Evolutionary conservation across 73 alveolate species (phyloP), one percentile per base, ranked within the genome.

Genomic region (Paramecium biaurelia): DNA sequence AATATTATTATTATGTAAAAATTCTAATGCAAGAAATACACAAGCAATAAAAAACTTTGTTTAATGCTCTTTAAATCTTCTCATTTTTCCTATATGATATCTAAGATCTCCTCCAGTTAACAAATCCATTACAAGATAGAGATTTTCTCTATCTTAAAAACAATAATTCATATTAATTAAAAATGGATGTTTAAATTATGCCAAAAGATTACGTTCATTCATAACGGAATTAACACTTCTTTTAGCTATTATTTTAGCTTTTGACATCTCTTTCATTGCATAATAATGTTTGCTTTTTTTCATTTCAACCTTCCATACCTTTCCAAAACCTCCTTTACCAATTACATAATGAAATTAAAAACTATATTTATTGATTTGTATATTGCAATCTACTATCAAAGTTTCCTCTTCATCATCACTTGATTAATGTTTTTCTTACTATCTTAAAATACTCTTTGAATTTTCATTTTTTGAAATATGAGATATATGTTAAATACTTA

Each of bases 31-130:
- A 15, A 94, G 85, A 32, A 97, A 85, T 38, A 98, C 93, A 85
- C 99, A 98, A 6, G 99, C 99, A 0, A 98, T 84, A 92, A 98
- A 94, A 92, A 96, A 98, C 76, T 93, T 90, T 26, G 99, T 95
- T 95, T 95, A 92, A 70, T 95, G 97, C 94, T 98, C 99, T 5
- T 95, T 96, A 72, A 98, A 98, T 63, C 96, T 93, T 92, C 96
- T 93, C 63, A 90, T 93, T 26, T 92, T 82, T 15, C 98, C 96
- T 4, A 98, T 93, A 85, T 98, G 99, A 92, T 92, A 98, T 85
- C 99, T 94, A 49, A 98, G 92, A 79, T 98, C 99, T 1, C 99
- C 99, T 53, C 99, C 99, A 12, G 97, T 94, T 59, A 98, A 67
- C 47, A 95, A 92, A 68, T 98, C 99, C 95, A 96, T 93, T 32